A percentile compares a stretch with the other conserved stretches of the same genome.
phyloP scores from a whole-genome alignment of 2,329 filamentous ascomycete genomes.

The Trichoderma pleuroti region DNA sequence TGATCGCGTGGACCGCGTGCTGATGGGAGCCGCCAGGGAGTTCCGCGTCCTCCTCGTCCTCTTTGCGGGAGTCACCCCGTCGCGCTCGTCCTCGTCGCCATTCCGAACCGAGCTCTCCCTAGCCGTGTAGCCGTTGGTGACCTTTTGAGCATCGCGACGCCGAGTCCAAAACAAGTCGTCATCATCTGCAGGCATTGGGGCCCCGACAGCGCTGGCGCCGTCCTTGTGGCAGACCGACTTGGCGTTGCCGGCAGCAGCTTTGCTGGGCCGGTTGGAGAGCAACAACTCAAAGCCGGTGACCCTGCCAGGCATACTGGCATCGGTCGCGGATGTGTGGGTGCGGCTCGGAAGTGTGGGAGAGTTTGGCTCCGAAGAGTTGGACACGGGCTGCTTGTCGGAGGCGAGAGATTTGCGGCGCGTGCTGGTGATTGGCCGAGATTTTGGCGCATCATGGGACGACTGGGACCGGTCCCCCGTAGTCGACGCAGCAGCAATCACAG shows the following conservation, averaged over 20 bases:
- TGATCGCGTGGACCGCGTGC: constrained; percentile 46
- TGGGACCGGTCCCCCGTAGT: constrained; percentile 23
- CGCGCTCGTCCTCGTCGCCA: constrained; percentile 27
- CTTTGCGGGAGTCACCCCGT: constrained; percentile 32
- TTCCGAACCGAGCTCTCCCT: constrained; percentile 40
- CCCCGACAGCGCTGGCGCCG: constrained; percentile 24
- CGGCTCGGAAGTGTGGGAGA: constrained; percentile 30
- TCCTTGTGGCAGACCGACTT: constrained; percentile 28
- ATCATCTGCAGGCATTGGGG: constrained; percentile 29
- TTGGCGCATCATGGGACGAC: constrained; percentile 36
- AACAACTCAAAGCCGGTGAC: constrained; percentile 34
- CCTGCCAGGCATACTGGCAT: constrained; percentile 41
- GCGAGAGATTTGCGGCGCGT: constrained; percentile 39
- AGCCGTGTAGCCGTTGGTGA: constrained; percentile 36
- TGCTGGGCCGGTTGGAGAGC: constrained; percentile 22
- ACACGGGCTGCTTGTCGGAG: constrained; percentile 36
- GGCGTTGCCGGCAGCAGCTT: constrained; percentile 21
- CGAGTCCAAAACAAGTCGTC: constrained; percentile 35
- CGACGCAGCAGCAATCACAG: constrained; percentile 21
- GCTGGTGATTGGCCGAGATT: constrained; percentile 39
- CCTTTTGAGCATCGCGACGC: constrained; percentile 38
- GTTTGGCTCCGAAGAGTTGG: constrained; percentile 38
- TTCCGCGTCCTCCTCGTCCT: constrained; percentile 37
- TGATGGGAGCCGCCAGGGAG: constrained; percentile 33
- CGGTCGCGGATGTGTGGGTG: constrained; percentile 28